Conservation (phyloP, 1,139 yeast species). For the Lodderomyces orthopsilosis region DNA sequence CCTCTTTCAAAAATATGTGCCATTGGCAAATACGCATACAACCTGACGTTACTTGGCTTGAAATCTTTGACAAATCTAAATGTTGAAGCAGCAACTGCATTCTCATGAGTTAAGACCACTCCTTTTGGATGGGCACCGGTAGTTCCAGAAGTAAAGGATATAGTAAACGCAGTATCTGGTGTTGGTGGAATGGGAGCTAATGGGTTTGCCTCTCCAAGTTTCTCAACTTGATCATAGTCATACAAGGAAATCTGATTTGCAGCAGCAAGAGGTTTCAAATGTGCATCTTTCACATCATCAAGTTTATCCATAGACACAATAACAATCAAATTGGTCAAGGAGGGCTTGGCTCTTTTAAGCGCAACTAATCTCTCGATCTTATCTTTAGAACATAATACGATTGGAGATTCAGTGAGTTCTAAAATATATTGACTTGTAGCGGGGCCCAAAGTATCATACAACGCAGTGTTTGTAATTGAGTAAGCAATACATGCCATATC, state of each 20-base stretch:
- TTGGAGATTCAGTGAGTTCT: slow-evolving; percentile 33
- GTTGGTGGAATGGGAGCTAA: slow-evolving; percentile 47
- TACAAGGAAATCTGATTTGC: slow-evolving; percentile 30
- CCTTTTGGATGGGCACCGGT: slow-evolving; percentile 72
- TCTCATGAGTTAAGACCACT: slow-evolving; percentile 56
- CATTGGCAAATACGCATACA: slow-evolving; percentile 23
- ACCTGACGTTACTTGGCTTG: slow-evolving; percentile 17
- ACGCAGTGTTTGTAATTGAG: slow-evolving; percentile 37
- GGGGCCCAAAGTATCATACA: slow-evolving; percentile 41
- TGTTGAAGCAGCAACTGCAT: slow-evolving; percentile 49
- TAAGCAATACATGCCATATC: slow-evolving; percentile 38
- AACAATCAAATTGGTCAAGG: slow-evolving; percentile 29
- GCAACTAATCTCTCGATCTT: slow-evolving; percentile 26
- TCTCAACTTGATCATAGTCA: slow-evolving; percentile 43
- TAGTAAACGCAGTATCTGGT: slow-evolving; percentile 58
- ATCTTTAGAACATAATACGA: slow-evolving; percentile 34
- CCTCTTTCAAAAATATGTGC: slow-evolving; percentile 67
- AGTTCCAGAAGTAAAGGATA: slow-evolving; percentile 77
- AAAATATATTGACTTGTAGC: slow-evolving; percentile 35
- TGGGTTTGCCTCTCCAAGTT: slow-evolving; percentile 51
- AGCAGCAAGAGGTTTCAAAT: slow-evolving; percentile 21
- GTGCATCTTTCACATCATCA: slow-evolving; percentile 16
- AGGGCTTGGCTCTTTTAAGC: slow-evolving; percentile 25
- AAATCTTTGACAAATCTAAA: slow-evolving; percentile 17
- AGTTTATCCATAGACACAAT: slow-evolving; percentile 43